Evolutionary conservation across 2,329 filamentous ascomycete genomes (phyloP).

Genomic region (Fusarium sp.): DNA sequence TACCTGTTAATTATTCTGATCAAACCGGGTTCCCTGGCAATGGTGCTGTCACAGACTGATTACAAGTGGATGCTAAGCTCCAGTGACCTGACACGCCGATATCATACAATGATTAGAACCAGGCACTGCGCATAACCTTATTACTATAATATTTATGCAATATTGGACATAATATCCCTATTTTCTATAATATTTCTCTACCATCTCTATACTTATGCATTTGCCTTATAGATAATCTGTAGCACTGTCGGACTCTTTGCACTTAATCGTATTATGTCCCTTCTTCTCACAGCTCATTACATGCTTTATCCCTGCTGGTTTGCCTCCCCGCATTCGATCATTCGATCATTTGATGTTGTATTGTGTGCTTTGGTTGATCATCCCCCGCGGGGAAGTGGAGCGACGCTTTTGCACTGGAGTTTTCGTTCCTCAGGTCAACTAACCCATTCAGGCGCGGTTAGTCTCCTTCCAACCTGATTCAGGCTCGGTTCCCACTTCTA

Average conservation of each 20-base stretch:
- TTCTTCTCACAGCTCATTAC: not conserved
- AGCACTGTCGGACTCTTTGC: not conserved
- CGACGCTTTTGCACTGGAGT: not conserved
- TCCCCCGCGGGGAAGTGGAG: not conserved
- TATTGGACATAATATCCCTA: no score
- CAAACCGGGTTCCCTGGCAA: not conserved
- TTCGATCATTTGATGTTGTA: not conserved
- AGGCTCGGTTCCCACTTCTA: not conserved
- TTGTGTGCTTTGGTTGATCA: not conserved
- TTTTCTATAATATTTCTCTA: no score
- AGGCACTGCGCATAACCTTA: not conserved
- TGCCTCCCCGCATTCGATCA: not conserved
- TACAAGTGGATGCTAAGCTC: not conserved
- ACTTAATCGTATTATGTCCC: not conserved
- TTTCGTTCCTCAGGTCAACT: not conserved
- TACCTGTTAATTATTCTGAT: not conserved
- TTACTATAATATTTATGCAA: no score
- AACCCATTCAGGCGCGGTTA: not conserved
- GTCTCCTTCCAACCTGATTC: not conserved
- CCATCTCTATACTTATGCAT: no score
- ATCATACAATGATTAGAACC: not conserved
- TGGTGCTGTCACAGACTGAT: not conserved
- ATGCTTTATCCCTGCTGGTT: not conserved
- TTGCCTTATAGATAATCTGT: not conserved
- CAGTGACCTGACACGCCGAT: not conserved